These are phyloP conservation scores for Pneumocystis sp. DNA, from an alignment of 1,139 yeast species.

Conservation along the genomic window DNA sequence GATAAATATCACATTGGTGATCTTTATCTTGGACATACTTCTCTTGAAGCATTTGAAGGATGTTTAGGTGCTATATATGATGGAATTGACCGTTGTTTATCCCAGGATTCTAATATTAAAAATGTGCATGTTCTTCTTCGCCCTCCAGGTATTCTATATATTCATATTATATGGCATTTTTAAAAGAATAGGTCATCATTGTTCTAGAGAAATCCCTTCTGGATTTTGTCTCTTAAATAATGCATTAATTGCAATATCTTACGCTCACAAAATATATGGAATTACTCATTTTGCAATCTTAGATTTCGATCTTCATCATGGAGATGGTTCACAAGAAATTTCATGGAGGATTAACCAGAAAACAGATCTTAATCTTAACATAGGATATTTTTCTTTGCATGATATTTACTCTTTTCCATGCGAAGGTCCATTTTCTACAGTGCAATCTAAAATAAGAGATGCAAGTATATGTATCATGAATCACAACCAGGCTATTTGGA, in stretches of 20 bases:
- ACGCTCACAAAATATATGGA: slow-evolving; percentile 48
- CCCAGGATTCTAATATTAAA: background rate
- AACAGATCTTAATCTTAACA: slow-evolving; percentile 33
- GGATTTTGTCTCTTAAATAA: slow-evolving; percentile 80
- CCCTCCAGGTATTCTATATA: slow-evolving; percentile 13
- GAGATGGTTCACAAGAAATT: slow-evolving; percentile 84
- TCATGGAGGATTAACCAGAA: slow-evolving; percentile 47
- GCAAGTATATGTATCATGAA: slow-evolving; percentile 71
- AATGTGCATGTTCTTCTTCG: slow-evolving; percentile 12
- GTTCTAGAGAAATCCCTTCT: slow-evolving; percentile 70
- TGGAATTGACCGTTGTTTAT: slow-evolving; percentile 47
- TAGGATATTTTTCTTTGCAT: slow-evolving; percentile 74
- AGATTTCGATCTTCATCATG: slow-evolving; percentile 79
- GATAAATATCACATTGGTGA: slow-evolving; percentile 70
- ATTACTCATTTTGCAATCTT: slow-evolving; percentile 71
- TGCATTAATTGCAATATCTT: slow-evolving; percentile 69
- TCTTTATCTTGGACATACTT: slow-evolving; percentile 53
- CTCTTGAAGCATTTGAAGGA: slow-evolving; percentile 63
- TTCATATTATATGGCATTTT: slow-evolving; percentile 39
- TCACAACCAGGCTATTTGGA: slow-evolving; percentile 72
- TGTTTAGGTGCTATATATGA: slow-evolving; percentile 66
- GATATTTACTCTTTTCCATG: slow-evolving; percentile 82
- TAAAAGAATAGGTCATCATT: slow-evolving; percentile 83
- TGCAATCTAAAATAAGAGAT: slow-evolving; percentile 32
- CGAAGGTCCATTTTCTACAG: slow-evolving; percentile 42